Evolutionary conservation across 495 filamentous ascomycete genomes (phyloP).

Genomic region (Lepidopterella palustris): DNA sequence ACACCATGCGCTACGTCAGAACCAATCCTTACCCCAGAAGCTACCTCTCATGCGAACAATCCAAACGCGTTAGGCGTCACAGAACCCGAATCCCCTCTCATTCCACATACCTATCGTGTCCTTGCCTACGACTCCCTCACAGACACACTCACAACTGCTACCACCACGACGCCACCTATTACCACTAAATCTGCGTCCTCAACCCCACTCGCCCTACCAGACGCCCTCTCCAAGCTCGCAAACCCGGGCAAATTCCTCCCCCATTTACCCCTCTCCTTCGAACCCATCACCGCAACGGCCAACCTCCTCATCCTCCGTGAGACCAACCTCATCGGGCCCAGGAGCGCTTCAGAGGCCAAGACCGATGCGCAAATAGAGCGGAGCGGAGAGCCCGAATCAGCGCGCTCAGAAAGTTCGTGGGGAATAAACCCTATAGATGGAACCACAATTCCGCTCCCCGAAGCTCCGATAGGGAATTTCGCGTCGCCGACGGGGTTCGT

Average conservation of each 20-base stretch:
- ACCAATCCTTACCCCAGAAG: not conserved
- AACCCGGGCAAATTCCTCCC: conserved; percentile 17
- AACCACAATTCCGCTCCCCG: conserved; percentile 7
- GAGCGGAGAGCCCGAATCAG: not conserved
- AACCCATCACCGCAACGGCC: not conserved
- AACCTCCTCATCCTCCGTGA: conserved; percentile 18
- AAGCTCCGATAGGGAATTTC: conserved; percentile 20
- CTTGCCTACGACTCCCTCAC: conserved; percentile 13
- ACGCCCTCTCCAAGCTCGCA: conserved; percentile 8
- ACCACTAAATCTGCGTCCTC: not conserved
- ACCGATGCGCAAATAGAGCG: not conserved
- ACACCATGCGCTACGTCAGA: not conserved
- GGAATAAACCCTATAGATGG: conserved; percentile 32
- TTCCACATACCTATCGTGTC: conserved; percentile 3
- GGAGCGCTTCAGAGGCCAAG: not conserved
- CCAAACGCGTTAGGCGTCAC: no score
- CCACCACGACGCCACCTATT: not conserved
- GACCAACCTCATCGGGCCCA: not conserved
- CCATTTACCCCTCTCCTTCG: conserved; percentile 11
- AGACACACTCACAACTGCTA: conserved; percentile 6
- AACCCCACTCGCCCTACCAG: conserved; percentile 4
- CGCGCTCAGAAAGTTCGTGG: not conserved
- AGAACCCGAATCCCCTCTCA: not conserved
- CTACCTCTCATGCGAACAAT: not conserved
- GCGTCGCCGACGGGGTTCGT: conserved; percentile 30